Evolutionary conservation across 176 grass and related monocot genomes (phyloP).

Genomic region (Lolium rigidum): DNA sequence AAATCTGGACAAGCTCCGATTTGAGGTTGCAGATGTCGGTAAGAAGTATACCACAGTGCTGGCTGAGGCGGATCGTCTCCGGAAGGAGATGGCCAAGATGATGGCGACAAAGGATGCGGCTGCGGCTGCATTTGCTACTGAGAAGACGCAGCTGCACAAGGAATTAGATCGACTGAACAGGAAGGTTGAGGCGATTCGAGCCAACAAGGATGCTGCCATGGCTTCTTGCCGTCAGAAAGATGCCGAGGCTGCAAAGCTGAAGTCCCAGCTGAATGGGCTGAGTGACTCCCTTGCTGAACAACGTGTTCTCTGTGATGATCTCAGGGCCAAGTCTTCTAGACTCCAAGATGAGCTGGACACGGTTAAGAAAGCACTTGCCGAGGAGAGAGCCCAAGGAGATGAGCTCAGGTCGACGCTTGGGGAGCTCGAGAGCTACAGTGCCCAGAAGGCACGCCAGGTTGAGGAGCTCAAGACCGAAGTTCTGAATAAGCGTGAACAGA

Average conservation of each 20-base stretch:
- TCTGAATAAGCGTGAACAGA: slow-evolving; percentile 16
- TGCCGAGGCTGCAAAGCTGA: slow-evolving; percentile 33
- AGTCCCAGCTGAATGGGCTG: slow-evolving; percentile 34
- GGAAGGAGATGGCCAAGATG: background rate
- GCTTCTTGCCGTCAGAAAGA: slow-evolving; percentile 27
- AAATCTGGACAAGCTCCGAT: background rate
- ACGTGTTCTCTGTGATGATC: background rate
- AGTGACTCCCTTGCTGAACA: background rate
- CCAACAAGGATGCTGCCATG: slow-evolving; percentile 53
- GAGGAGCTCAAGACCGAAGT: slow-evolving; percentile 31
- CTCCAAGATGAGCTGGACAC: slow-evolving; percentile 45
- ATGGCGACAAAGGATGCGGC: slow-evolving; percentile 26
- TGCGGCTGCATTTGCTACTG: background rate
- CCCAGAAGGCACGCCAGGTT: slow-evolving; percentile 36
- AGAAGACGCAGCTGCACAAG: background rate
- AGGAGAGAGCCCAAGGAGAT: slow-evolving; percentile 25
- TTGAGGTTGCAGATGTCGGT: background rate
- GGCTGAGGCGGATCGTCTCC: background rate
- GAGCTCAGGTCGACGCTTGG: slow-evolving; percentile 36
- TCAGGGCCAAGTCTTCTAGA: background rate
- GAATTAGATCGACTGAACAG: slow-evolving; percentile 28
- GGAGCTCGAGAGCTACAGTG: slow-evolving; percentile 40
- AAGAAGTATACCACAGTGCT: background rate
- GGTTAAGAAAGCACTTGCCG: slow-evolving; percentile 18
- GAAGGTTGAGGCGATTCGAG: background rate